Evolutionary conservation across 768 basidiomycete genomes (phyloP), one percentile per base, ranked within the genome.

Genomic region (Trametes gibbosa): DNA sequence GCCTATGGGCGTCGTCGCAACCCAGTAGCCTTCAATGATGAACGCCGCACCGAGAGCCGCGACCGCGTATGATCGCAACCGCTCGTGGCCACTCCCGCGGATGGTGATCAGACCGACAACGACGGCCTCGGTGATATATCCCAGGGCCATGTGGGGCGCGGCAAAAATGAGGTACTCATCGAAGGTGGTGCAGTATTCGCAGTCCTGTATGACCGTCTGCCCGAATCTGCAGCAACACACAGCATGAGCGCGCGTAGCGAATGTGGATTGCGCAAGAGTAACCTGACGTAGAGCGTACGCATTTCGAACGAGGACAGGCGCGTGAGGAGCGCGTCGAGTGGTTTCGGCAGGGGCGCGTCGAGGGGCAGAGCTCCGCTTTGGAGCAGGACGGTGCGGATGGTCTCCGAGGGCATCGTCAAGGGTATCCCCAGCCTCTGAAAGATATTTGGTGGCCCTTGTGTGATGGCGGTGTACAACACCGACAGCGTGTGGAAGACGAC

Each of bases 101-200:
- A 78, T 69, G 3, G 83, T 84, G 9, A 84, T 62, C 12, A 79
- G 53, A 17, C 83, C 84, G 23, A 86, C 69, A 24, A 88, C 71
- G 1, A 77, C 76, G 16, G 79, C 77, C 54, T 84, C 81, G 21
- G 80, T 79, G 58, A 89, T 71, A 64, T 90, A 90, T 35, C 82
- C 77, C 10, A 87, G 74, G 21, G 86, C 68, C 19, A 81, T 75
- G 7, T 74, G 72, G 1, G 86, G 82, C 24, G 87, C 67, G 7
- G 81, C 78, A 67, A 81, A 86, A 13, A 87, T 69, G 9, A 78
- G 78, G 67, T 81, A 90, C 57, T 90, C 88, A 25, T 79, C 69
- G 50, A 76, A 76, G 14, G 84, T 81, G 21, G 76, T 77, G 70
- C 89, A 91, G 67, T 85, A 83, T n/a, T 77, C 77, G 71, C 89